Evolutionary conservation across 805 yeast genomes (phyloP).

Genomic region (Vanderwaltozyma verrucispora): DNA sequence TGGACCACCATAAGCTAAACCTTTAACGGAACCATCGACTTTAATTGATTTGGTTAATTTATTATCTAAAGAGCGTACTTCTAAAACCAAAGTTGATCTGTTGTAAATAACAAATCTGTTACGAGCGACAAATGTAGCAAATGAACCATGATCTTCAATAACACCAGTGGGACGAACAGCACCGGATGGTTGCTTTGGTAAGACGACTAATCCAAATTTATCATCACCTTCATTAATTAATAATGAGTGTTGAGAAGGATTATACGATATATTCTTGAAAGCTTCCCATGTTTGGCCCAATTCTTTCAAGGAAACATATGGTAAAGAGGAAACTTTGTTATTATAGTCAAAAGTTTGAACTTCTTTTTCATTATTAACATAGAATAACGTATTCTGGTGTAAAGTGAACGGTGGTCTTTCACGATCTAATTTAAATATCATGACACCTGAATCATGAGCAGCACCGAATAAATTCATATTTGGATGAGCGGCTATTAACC

Average conservation of each 20-base stretch:
- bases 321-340: slow-evolving; percentile 55
- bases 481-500: slow-evolving; percentile 89
- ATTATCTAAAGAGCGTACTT: slow-evolving; percentile 75
- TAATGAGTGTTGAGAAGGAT: slow-evolving; percentile 84
- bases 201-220: slow-evolving; percentile 58
- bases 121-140: slow-evolving; percentile 87
- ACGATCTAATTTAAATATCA: slow-evolving; percentile 94
- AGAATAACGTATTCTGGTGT: slow-evolving; percentile 67
- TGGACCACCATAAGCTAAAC: slow-evolving; percentile 68
- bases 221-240: slow-evolving; percentile 64
- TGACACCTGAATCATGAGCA: slow-evolving; percentile 94
- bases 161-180: slow-evolving; percentile 88
- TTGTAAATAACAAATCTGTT: slow-evolving; percentile 83
- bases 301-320: slow-evolving; percentile 74
- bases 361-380: slow-evolving; percentile 75
- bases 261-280: slow-evolving; percentile 75
- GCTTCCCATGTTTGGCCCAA: slow-evolving; percentile 82
- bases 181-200: slow-evolving; percentile 83
- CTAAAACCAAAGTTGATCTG: slow-evolving; percentile 53
- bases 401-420: slow-evolving; percentile 74
- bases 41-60: slow-evolving; percentile 72
- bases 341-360: slow-evolving; percentile 69
- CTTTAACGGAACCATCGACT: slow-evolving; percentile 55
- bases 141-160: slow-evolving; percentile 68
- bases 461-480: slow-evolving; percentile 87